Base-by-base conservation (phyloP, 495 filamentous ascomycete species). In the Talaromyces proteolyticus region DNA sequence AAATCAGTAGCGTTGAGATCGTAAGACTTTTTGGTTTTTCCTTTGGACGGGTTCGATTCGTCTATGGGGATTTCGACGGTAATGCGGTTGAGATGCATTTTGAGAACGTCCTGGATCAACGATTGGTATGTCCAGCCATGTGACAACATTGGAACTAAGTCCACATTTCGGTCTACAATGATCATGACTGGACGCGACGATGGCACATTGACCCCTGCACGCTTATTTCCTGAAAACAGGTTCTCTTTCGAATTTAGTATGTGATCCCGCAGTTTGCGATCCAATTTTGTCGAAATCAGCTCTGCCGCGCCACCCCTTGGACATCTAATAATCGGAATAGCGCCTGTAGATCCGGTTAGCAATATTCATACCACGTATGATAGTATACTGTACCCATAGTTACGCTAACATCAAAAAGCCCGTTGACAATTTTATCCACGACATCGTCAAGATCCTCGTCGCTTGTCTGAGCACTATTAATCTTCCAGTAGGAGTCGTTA, bases 91-190 rank as follows among this genome's bases (percentile, higher is more conserved):
- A 97, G 77, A 53, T 85, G 86, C 89, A 95, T 94, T 36, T 87
- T 82, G 50, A 97, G 82, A 6, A 99, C 86, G 68, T 99, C 94
- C 54, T 95, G 86, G 24, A 96, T 90, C 16, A 99, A 77, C 1
- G 91, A 95, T 61, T 97, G 93, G 60, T 99, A 99, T 3, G 91
- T 96, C 93, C 93, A 99, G 1, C 91, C 96, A 68, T 99, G 93
- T 19, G 91, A 96, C 1, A 97, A 77, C 94, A 97, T 97, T n/a
- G 94, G 91, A 51, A 95, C 89, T 29, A 97, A 65, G 66, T 99
- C 93, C 19, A 99, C 84, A 53, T 94, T 97, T 52, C 93, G 86
- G 67, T 97, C 93, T 40, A 96, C 84, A 44, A 96, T 84, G 50
- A 96, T 78, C 47, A 96, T 78, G 0, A 95, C 88, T 0, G 91